Conservation (phyloP, 148 eudicot genomes). For the Linanthus parryae region DNA sequence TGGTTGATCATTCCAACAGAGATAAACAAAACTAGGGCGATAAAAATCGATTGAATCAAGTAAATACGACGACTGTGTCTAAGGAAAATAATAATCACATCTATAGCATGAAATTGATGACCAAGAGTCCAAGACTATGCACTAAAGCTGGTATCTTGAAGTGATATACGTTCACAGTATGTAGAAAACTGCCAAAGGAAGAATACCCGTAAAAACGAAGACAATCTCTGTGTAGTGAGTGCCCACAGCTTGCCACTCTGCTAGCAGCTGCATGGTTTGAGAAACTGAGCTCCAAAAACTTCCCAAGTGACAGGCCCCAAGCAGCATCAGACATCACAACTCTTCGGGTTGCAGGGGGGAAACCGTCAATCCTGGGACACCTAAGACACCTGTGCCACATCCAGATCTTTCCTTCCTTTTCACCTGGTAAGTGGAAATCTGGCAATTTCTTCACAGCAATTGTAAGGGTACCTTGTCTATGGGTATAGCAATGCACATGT, state of each 20-base stretch:
- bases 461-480: constrained; percentile 94
- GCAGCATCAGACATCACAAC: constrained; percentile 98
- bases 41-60: too few relatives aligned
- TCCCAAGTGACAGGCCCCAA: constrained; percentile 99
- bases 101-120: too few relatives aligned
- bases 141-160: not conserved
- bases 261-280: constrained; percentile 99
- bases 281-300: constrained; percentile 97
- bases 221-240: constrained; percentile 94
- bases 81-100: too few relatives aligned
- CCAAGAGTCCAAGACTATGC: too few relatives aligned
- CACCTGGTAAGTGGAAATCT: constrained; percentile 74
- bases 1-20: too few relatives aligned
- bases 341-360: constrained; percentile 92
- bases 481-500: constrained; percentile 95
- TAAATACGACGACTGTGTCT: too few relatives aligned
- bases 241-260: constrained; percentile 98
- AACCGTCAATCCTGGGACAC: constrained; percentile 77
- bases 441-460: constrained; percentile 89
- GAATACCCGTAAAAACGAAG: constrained; percentile 94
- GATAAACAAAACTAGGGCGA: too few relatives aligned
- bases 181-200: constrained; percentile 6
- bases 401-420: constrained; percentile 93
- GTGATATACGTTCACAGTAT: not conserved
- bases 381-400: constrained; percentile 99